Evolutionary conservation across 768 basidiomycete species (phyloP), one percentile per base, ranked within the genome.

Genomic region (Hericium rajendrae): DNA sequence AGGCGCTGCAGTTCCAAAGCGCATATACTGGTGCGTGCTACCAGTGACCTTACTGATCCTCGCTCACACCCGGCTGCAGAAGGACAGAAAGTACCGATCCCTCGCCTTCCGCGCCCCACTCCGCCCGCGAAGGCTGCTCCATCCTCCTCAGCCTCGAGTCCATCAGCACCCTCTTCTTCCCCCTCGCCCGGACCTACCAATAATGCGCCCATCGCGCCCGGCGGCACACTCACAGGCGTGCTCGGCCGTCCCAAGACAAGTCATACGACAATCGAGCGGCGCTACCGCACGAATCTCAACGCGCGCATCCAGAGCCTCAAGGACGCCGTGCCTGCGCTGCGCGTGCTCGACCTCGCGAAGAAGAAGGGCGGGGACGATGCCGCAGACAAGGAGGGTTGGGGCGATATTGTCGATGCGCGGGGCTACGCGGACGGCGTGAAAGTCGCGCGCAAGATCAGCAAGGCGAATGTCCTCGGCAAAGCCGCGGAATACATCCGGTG

Each of bases 401-500:
- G 76, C 6, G 85, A 87, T 62, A 73, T 80, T 2, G 81, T 89
- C n/a, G 90, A 93, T 59, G 83, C 85, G 39, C 79, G 90, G 3
- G 92, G 92, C 3, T 92, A 86, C 62, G 86, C 93, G 2, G 92
- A 94, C 64, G 92, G 92, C n/a, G 89, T 94, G 66, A 88, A 88
- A 68, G 86, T 92, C 10, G 92, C 92, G 8, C 78, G 91, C 58
- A 94, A 93, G 71, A 89, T 89, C 69, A 88, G 86, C 71, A 94
- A 94, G 67, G 91, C 91, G 2, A 91, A 90, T 57, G 88, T 94
- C 5, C 78, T 94, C 10, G 90, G 87, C 38, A 94, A 94, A 60
- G 91, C 91, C 0, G 88, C 89, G 10, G 92, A 94, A 69, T 94
- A 94, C 67, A 94, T 94, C 60, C 72, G 75, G 78, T 85, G 58